Evolutionary conservation across 345 rosid species (phyloP).

Genomic region (Populus pruinosa): DNA sequence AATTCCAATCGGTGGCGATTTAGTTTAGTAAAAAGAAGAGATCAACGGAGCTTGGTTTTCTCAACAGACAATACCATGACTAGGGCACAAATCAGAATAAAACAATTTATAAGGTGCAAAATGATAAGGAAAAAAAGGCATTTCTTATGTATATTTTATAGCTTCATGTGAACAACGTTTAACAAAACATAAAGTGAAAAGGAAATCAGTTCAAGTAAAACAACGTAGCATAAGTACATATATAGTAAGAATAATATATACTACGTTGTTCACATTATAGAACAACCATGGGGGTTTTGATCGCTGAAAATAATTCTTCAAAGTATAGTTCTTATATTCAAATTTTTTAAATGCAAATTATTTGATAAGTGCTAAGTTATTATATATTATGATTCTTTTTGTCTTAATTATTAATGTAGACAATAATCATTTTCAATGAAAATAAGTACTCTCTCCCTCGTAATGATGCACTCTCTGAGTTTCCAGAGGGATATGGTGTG

Average conservation of each 20-base stretch:
- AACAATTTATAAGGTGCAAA: neutral
- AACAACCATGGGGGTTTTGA: constrained; percentile 75
- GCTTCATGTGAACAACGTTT: neutral
- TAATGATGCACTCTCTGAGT: too few relatives aligned
- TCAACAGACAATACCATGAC: too few relatives aligned
- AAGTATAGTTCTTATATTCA: too few relatives aligned
- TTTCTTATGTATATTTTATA: neutral
- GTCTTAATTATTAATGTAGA: too few relatives aligned
- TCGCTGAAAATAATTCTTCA: constrained; percentile 36
- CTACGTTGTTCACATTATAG: constrained; percentile 48
- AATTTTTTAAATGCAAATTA: too few relatives aligned
- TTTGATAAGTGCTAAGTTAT: too few relatives aligned
- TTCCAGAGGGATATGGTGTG: too few relatives aligned
- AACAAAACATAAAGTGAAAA: neutral
- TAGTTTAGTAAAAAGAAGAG: neutral
- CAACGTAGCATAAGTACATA: neutral
- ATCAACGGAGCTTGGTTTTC: too few relatives aligned
- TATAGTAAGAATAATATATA: too few relatives aligned
- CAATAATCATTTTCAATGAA: too few relatives aligned
- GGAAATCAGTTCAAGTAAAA: neutral
- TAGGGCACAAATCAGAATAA: neutral
- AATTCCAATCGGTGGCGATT: neutral
- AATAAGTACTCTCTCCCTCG: too few relatives aligned
- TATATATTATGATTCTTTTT: too few relatives aligned
- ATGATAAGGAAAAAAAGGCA: neutral